These are phyloP conservation scores for Tetrapisispora iriomotensis DNA, from an alignment of 805 yeast genomes.

Conservation along the genomic window DNA sequence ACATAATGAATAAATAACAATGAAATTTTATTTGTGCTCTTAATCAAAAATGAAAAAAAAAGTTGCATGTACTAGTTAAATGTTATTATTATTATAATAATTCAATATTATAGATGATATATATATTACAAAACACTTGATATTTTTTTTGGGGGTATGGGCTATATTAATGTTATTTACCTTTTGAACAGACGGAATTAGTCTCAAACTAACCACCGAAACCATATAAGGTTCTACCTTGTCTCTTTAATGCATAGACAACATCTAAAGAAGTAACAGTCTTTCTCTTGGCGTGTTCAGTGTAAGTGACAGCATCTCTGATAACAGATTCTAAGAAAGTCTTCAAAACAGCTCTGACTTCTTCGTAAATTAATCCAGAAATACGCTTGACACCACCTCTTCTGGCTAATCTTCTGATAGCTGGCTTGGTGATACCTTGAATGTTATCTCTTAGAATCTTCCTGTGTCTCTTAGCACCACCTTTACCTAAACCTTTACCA, in stretches of 20 bases:
- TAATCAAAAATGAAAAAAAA: no score
- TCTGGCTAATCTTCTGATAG: constrained; percentile 98
- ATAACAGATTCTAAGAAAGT: constrained; percentile 92
- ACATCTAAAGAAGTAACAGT: constrained; percentile 97
- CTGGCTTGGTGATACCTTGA: constrained; percentile 99
- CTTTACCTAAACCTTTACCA: constrained; percentile 99
- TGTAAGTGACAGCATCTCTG: constrained; percentile 97
- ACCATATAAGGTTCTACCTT: constrained; percentile 99
- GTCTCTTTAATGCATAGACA: constrained; percentile 98
- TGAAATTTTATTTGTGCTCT: no score
- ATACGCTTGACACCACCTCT: constrained; percentile 99
- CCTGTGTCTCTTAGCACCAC: constrained; percentile 99
- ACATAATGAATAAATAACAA: not conserved
- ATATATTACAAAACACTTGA: constrained; percentile 1
- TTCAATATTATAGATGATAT: constrained; percentile 2
- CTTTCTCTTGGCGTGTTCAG: constrained; percentile 99
- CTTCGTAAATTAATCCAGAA: constrained; percentile 95
- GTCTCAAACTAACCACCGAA: constrained; percentile 75
- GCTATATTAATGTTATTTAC: not conserved
- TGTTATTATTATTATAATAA: no score
- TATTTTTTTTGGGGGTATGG: not conserved
- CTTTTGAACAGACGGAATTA: not conserved
- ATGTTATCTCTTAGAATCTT: constrained; percentile 98
- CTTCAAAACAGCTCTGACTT: constrained; percentile 92
- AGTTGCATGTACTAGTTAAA: no score